Percentiles rank a stretch among this genome's conserved stretches.
Conservation (phyloP, 768 basidiomycete species). For the Macrolepiota fuliginosa region DNA sequence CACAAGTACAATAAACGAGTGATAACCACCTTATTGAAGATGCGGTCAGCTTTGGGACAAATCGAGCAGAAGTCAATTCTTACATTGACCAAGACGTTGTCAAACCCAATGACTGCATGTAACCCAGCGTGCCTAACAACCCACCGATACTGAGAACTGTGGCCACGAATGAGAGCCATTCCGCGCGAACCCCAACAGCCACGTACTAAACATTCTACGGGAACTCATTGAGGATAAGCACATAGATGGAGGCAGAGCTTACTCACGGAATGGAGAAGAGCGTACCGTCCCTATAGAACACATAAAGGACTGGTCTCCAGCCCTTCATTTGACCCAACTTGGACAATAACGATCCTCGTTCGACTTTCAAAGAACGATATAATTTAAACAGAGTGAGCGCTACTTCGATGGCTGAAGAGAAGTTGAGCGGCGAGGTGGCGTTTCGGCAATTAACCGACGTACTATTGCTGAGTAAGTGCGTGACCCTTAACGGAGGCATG, state of each 20-base stretch:
- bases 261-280: background rate
- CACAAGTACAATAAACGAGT: background rate
- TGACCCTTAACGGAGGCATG: background rate
- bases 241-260: background rate
- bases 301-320: background rate
- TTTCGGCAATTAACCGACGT: background rate
- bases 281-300: background rate
- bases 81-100: background rate
- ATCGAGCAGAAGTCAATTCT: background rate
- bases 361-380: background rate
- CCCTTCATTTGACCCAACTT: background rate
- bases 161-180: background rate
- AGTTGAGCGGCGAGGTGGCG: background rate
- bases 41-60: background rate
- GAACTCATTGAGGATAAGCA: background rate
- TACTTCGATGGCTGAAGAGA: background rate
- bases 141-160: background rate
- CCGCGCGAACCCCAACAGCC: background rate
- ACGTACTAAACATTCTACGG: background rate
- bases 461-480: background rate
- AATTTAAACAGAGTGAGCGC: background rate
- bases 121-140: background rate
- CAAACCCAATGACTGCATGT: background rate
- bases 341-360: background rate
- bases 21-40: background rate